Evolutionary conservation across 371 early-diverging fungal genomes (phyloP).

Genomic region (Mortierella sp.): DNA sequence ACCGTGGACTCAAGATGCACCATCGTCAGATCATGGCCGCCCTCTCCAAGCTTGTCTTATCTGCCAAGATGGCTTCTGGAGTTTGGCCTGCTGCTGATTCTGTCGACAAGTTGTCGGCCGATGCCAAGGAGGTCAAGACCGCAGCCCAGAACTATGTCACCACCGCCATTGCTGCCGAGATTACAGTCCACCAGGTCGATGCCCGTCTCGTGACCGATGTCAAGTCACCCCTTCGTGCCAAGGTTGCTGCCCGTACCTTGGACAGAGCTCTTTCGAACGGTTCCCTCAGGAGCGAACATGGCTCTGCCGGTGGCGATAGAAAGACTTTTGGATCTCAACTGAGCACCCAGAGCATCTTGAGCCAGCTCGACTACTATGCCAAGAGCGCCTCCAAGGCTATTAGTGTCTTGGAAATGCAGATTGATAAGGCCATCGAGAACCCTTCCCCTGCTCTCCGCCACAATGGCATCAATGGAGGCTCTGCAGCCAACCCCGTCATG

Average conservation of each 20-base stretch:
- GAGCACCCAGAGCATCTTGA: slow-evolving; percentile 45
- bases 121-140: slow-evolving; percentile 70
- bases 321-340: slow-evolving; percentile 51
- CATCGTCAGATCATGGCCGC: slow-evolving; percentile 87
- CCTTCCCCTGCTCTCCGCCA: slow-evolving; percentile 35
- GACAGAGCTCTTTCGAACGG: slow-evolving; percentile 49
- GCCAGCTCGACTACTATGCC: slow-evolving; percentile 54
- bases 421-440: slow-evolving; percentile 49
- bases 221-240: slow-evolving; percentile 48
- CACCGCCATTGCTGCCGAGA: slow-evolving; percentile 39
- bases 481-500: slow-evolving; percentile 39
- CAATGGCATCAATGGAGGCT: slow-evolving; percentile 16
- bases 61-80: slow-evolving; percentile 87
- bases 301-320: slow-evolving; percentile 16
- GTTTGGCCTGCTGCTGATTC: slow-evolving; percentile 89
- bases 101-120: slow-evolving; percentile 70
- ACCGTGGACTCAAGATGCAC: slow-evolving; percentile 77
- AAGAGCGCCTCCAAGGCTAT: slow-evolving; percentile 54
- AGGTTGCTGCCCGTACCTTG: slow-evolving; percentile 34
- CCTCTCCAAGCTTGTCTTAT: slow-evolving; percentile 85
- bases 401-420: slow-evolving; percentile 50
- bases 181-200: slow-evolving; percentile 51
- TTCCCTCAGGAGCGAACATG: slow-evolving; percentile 30
- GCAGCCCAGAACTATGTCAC: slow-evolving; percentile 50
- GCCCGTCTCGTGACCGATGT: slow-evolving; percentile 49